phyloP scores from a whole-genome alignment of 2,329 filamentous ascomycete species.

The Neopestalotiopsis clavispora region DNA sequence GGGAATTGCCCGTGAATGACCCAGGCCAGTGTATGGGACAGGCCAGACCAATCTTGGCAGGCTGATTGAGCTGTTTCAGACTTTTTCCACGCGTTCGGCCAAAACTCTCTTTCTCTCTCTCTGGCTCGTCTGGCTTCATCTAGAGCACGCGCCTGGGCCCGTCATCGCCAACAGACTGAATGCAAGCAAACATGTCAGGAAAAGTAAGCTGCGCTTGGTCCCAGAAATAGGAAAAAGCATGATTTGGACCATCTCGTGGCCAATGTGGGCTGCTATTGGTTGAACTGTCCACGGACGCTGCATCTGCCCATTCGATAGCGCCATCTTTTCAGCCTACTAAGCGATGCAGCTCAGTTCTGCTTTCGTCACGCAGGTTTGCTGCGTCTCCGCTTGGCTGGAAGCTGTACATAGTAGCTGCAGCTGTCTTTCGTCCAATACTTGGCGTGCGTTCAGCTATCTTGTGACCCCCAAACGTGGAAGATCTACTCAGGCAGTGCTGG shows the following conservation, averaged over 20 bases:
- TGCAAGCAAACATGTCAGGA: neutral
- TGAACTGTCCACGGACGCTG: neutral
- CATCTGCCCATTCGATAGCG: neutral
- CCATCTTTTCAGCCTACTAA: neutral
- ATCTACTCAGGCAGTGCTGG: neutral
- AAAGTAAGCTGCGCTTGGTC: neutral
- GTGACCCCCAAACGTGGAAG: neutral
- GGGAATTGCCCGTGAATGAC: neutral
- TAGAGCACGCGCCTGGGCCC: too few relatives aligned
- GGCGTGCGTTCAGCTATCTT: neutral
- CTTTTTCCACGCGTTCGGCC: neutral
- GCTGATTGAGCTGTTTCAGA: conserved; percentile 4
- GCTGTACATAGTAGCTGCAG: neutral
- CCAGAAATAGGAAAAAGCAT: neutral
- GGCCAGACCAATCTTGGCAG: too few relatives aligned
- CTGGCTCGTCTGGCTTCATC: neutral
- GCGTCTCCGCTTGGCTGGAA: neutral
- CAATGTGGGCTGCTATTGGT: neutral
- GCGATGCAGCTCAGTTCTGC: neutral
- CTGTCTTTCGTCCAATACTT: neutral
- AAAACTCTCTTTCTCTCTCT: neutral
- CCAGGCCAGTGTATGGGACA: too few relatives aligned
- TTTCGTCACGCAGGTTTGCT: conserved; percentile 7
- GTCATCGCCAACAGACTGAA: too few relatives aligned
- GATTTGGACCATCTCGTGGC: neutral